Evolutionary conservation across 176 grass and related monocot genomes (phyloP), one percentile per base, ranked within the genome.

Genomic region (Poa pratensis): DNA sequence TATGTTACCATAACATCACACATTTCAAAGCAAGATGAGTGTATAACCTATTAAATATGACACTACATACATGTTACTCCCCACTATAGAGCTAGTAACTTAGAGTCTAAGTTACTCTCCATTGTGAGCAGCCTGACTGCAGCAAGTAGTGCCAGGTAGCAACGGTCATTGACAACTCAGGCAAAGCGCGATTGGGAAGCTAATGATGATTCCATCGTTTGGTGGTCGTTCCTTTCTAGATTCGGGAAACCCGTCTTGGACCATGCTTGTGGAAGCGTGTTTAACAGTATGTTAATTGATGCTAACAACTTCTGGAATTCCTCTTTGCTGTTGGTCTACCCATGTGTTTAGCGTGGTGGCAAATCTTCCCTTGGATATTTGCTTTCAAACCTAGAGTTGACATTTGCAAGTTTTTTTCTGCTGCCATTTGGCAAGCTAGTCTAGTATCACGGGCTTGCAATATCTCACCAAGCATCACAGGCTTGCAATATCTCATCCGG

Each of bases 201-300:
- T 46, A 73, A 83, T 40, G 39, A 81, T 86, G 42, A 43, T 9
- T 78, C 35, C 79, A 12, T 57, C 2, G 78, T 85, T 85, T 66
- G 34, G 72, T 46, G 72, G 24, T 19, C 52, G 45, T 28, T 20
- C 8, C 71, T 74, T 74, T 70, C 88, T 82, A 20, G 79, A 48
- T 86, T 89, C 72, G 81, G 30, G 53, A 37, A 46, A 62, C 26
- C 22, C 2, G n/a, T 69, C 49, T 90, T 80, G 84, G 84, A 80
- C 80, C 74, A 74, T 80, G 35, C 67, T 90, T 90, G 58, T 83
- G 39, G 80, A 90, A 90, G 84, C 35, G 35, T 74, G 67, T 43
- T 37, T 78, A 73, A 14, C 2, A 73, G 43, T 24, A 46, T 7
- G 6, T 37, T 37, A 5, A 37, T 43, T 22, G 34, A 67, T 49